A percentile compares a stretch with the other conserved stretches of the same genome.
Conservation (phyloP, 257 asterid genomes). For the Echites panduratus region DNA sequence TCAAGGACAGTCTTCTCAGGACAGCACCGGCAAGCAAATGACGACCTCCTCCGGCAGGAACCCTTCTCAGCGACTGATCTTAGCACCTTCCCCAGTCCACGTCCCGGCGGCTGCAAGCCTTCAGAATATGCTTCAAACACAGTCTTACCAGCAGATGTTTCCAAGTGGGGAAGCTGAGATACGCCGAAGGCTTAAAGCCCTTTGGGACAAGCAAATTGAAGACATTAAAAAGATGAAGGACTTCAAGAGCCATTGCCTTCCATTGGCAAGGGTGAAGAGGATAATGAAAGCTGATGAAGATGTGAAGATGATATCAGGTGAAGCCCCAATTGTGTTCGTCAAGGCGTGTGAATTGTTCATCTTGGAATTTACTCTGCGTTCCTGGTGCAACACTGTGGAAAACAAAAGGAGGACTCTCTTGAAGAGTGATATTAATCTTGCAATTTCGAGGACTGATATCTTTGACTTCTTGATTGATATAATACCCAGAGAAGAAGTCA, state of each 20-base stretch:
- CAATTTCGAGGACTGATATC: slow-evolving; percentile 26
- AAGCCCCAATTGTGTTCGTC: slow-evolving; percentile 31
- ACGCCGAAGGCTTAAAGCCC: slow-evolving; percentile 12
- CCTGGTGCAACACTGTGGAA: slow-evolving; percentile 31
- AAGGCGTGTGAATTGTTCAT: slow-evolving; percentile 36
- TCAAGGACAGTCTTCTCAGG: slow-evolving; percentile 3
- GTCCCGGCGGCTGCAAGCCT: no score
- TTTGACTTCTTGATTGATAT: slow-evolving; percentile 31
- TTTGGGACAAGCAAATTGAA: slow-evolving; percentile 20
- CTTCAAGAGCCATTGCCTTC: slow-evolving; percentile 31
- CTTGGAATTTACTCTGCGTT: slow-evolving; percentile 25
- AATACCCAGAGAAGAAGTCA: slow-evolving; percentile 25
- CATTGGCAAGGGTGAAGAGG: slow-evolving; percentile 33
- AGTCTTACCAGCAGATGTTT: slow-evolving; percentile 19
- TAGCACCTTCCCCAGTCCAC: neutral
- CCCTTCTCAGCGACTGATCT: neutral
- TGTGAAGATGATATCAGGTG: slow-evolving; percentile 32
- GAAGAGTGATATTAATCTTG: slow-evolving; percentile 23
- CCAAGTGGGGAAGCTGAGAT: slow-evolving; percentile 19
- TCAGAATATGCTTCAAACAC: slow-evolving; percentile 4
- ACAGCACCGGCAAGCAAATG: neutral
- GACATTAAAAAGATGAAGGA: slow-evolving; percentile 18
- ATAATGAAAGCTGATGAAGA: slow-evolving; percentile 38
- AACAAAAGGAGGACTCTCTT: slow-evolving; percentile 30
- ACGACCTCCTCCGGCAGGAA: neutral